Evolutionary conservation across 306 rosid genomes (phyloP).

Genomic region (Castanea mollissima): DNA sequence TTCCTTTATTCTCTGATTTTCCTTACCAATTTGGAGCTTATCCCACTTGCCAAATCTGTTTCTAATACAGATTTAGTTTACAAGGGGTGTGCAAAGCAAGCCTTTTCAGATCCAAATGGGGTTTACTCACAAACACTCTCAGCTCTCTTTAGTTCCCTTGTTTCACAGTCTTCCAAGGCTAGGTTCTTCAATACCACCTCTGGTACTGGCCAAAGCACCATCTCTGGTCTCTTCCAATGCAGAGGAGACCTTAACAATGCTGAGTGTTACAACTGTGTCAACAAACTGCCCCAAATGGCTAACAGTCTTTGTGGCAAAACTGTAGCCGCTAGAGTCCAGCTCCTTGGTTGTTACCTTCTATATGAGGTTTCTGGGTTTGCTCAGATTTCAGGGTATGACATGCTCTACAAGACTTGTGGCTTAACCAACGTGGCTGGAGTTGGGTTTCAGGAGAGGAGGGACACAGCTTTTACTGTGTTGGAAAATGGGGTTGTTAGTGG

Average conservation of each 20-base stretch:
- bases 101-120: conserved; percentile 82
- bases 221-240: conserved; percentile 85
- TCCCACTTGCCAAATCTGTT: conserved; percentile 49
- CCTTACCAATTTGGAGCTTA: conserved; percentile 24
- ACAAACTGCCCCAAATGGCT: conserved; percentile 59
- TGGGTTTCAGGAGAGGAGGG: conserved; percentile 83
- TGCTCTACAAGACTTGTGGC: conserved; percentile 80
- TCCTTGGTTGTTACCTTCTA: conserved; percentile 73
- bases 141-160: conserved; percentile 65
- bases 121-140: conserved; percentile 82
- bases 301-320: conserved; percentile 70
- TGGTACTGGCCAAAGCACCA: conserved; percentile 59
- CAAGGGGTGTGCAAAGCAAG: conserved; percentile 87
- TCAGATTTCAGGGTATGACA: conserved; percentile 82
- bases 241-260: conserved; percentile 76
- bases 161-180: conserved; percentile 66
- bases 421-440: conserved; percentile 56
- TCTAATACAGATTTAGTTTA: conserved; percentile 71
- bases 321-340: conserved; percentile 78
- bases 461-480: conserved; percentile 66
- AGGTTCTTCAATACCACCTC: conserved; percentile 71
- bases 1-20: conserved; percentile 31
- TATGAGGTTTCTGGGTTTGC: conserved; percentile 76
- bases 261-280: conserved; percentile 80
- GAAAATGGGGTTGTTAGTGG: conserved; percentile 77